phyloP scores from a whole-genome alignment of 176 grass and related monocot genomes.

The Hyparrhenia diplandra region DNA sequence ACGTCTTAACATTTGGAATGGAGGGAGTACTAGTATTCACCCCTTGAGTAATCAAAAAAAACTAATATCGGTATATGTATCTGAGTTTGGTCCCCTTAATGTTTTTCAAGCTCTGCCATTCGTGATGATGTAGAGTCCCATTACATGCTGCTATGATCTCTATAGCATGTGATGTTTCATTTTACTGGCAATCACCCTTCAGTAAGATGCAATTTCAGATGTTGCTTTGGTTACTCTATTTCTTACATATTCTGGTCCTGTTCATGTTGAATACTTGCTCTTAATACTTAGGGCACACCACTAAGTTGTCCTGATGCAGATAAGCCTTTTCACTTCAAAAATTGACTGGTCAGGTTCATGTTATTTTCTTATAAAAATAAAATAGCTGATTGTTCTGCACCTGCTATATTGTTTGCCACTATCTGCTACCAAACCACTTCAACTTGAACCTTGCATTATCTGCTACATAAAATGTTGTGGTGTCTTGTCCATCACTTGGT shows the following conservation, averaged over 20 bases:
- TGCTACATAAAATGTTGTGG: background rate
- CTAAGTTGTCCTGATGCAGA: background rate
- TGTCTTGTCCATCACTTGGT: background rate
- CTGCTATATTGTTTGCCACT: background rate
- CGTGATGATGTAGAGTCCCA: background rate
- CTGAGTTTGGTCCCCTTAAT: background rate
- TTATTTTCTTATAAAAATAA: background rate
- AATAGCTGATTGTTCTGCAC: background rate
- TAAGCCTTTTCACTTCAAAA: background rate
- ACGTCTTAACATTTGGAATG: background rate
- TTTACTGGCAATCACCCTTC: background rate
- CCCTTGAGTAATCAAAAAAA: background rate
- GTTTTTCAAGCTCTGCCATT: background rate
- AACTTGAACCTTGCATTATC: background rate
- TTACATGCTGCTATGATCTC: background rate
- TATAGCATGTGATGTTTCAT: background rate
- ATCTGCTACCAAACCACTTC: background rate
- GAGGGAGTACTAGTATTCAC: background rate
- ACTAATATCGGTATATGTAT: background rate
- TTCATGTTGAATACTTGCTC: background rate
- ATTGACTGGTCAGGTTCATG: background rate
- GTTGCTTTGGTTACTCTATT: background rate
- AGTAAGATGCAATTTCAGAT: background rate
- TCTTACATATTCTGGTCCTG: background rate
- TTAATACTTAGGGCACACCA: background rate